Evolutionary conservation across 75 land plant species (phyloP), one percentile per base, ranked within the genome.

Genomic region (Pseudotsuga menziesii): DNA sequence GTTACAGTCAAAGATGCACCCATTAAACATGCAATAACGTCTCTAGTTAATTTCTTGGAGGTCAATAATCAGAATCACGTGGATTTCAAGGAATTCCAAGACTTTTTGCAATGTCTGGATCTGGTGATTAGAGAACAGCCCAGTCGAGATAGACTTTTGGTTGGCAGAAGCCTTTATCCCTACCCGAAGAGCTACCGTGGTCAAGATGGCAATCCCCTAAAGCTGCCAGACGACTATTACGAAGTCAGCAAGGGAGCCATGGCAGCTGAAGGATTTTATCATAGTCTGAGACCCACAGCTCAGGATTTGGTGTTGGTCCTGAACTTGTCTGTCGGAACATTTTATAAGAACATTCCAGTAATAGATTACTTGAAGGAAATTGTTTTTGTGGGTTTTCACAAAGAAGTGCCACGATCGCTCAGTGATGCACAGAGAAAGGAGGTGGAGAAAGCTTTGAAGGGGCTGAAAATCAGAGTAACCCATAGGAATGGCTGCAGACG

Each of bases 231-330:
- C 79, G 75, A 29, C 60, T 83, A 54, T 80, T 81, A 15, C 2
- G 2, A 48, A 0, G 11, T 48, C 11, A 11, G 52, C 52, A 3
- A 19, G 36, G 89, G 88, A 11, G 32, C 87, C 20, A 75, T 58
- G 4, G 89, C 84, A 19, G 82, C 57, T 69, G 66, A 78, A 15
- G 93, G 93, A 17, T 83, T 87, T 60, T 84, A 75, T 64, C 86
- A 84, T 58, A 80, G 86, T 54, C 57, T 91, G 4, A 79, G 80
- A 77, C 81, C 88, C 22, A 91, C 91, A 44, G 56, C 72, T 17
- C 87, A 89, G 59, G 91, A 91, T 58, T 70, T 89, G 20, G 74
- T 74, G 0, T 70, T 91, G 48, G 84, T 87, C 25, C 61, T 91
- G 57, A 90, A 91, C 64, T 80, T 78, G 57, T 82, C 85, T 7